Evolutionary conservation across 208 protist genomes (phyloP), one percentile per base, ranked within the genome.

Genomic region (Trypanosoma boissoni): DNA sequence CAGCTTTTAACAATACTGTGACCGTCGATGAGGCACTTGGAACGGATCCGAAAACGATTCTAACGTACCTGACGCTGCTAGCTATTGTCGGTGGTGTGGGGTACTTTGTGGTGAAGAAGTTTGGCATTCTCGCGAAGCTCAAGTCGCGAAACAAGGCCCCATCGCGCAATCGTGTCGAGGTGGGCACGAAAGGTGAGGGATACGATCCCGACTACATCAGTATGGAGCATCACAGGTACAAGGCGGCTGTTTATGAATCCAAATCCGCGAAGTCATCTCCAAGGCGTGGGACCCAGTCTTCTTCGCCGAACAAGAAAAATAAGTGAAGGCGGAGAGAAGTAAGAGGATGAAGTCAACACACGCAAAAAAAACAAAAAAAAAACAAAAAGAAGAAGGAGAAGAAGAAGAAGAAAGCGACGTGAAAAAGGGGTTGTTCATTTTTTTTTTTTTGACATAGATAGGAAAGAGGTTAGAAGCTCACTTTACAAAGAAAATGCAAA

Each of bases 151-250:
- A 62, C 28, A 56, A 46, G 18, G 60, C 41, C 44, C 43, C 51
- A 24, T n/a, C 41, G 23, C 39, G 50, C 27, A 45, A 44, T 29
- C 46, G 50, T 28, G 52, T 64, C 36, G 64, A 61, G 48, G 64
- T 71, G 5, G 53, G 56, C 20, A 76, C 58, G 10, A 73, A 68
- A 29, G 68, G 72, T 39, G 67, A 72, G 24, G 72, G 62, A 55
- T 89, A 88, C 64, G 76, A 95, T 50, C 76, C 80, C 8, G 84
- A 87, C 37, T 95, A 92, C 74, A 63, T 95, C 67, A 83, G 72
- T 63, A 59, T 68, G 7, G 88, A 95, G 61, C 88, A 95, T 64
- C 73, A 76, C 16, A 62, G 68, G 41, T 92, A 84, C 82, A 79
- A 75, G 46, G 76, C 91, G 45, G 65, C 80, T 34, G 24, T 92